Conservation (phyloP, 176 grass and related monocot species). For the Cenchrus americanus region DNA sequence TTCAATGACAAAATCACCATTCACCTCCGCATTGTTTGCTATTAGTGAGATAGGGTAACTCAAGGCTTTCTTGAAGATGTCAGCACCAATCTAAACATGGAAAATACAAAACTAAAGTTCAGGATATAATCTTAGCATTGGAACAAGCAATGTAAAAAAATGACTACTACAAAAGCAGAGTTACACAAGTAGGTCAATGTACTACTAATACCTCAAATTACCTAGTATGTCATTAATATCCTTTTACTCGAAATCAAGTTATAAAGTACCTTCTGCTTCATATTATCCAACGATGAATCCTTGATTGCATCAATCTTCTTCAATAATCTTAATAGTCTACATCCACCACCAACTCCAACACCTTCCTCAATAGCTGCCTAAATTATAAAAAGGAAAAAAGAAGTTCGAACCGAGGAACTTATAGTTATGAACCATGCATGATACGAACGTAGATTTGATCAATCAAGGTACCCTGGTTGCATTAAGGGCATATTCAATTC, state of each 20-base stretch:
- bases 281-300: conserved; percentile 75
- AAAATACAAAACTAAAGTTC: conserved; percentile 20
- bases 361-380: conserved; percentile 98
- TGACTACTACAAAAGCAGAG: background rate
- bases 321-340: conserved; percentile 87
- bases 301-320: conserved; percentile 77
- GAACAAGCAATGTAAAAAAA: background rate
- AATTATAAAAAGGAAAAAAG: conserved; percentile 23
- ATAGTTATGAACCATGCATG: conserved; percentile 29
- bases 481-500: conserved; percentile 95
- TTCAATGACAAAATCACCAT: conserved; percentile 70
- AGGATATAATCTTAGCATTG: conserved; percentile 8
- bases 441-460: conserved; percentile 1
- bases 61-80: conserved; percentile 88
- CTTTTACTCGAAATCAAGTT: conserved; percentile 21
- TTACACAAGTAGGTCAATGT: background rate
- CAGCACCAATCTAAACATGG: conserved; percentile 86
- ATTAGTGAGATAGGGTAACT: conserved; percentile 85
- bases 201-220: background rate
- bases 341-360: conserved; percentile 95
- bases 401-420: conserved; percentile 8
- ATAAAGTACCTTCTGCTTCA: conserved; percentile 73
- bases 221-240: background rate
- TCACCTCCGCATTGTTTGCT: conserved; percentile 80
- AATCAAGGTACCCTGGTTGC: conserved; percentile 74